phyloP scores from a whole-genome alignment of 202 grass and related monocot genomes.

The Schoenoplectus triqueter region DNA sequence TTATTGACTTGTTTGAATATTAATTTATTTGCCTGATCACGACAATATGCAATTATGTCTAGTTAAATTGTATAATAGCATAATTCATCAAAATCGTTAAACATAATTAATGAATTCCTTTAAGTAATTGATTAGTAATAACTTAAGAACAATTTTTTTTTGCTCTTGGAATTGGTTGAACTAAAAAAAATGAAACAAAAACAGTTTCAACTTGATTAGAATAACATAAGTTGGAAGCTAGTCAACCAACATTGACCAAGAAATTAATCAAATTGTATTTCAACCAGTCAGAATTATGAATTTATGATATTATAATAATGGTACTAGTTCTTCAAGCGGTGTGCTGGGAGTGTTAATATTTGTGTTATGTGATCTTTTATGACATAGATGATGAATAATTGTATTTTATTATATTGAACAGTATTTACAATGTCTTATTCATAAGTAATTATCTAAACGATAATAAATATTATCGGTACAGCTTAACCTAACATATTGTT shows the following conservation, averaged over 20 bases:
- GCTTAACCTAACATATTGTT: no score
- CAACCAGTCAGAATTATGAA: constrained; percentile 5
- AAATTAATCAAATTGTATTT: not conserved
- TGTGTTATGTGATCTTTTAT: no score
- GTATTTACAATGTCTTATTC: no score
- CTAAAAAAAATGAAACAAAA: not conserved
- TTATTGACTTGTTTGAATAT: not conserved
- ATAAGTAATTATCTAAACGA: no score
- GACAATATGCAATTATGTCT: not conserved
- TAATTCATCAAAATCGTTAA: not conserved
- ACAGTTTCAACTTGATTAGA: not conserved
- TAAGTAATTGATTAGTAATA: no score
- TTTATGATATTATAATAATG: constrained; percentile 28
- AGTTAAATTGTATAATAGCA: not conserved
- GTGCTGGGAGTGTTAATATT: not conserved
- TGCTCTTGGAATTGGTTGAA: not conserved
- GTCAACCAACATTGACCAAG: not conserved
- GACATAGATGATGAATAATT: no score
- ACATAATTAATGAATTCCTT: no score
- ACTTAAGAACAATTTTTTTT: no score
- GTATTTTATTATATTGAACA: no score
- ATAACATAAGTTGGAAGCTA: not conserved
- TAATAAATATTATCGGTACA: no score
- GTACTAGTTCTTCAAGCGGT: constrained; percentile 11
- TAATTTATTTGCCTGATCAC: not conserved